Conservation (phyloP, 208 protist species). For the Phytomonas francai region DNA sequence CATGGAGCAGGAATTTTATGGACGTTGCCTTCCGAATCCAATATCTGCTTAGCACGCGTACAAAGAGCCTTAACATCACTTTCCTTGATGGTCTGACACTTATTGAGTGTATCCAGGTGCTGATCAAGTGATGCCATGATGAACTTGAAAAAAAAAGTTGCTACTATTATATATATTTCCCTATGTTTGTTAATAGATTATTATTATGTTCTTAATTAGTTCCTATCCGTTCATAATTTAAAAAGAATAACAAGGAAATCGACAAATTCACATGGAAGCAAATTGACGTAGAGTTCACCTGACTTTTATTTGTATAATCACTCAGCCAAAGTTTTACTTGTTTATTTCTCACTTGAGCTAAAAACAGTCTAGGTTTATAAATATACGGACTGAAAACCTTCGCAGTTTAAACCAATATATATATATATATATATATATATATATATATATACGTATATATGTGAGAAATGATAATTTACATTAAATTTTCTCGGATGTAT, state of each 20-base stretch:
- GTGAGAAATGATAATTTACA: neutral
- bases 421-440: conserved; percentile 7
- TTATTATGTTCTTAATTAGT: conserved; percentile 3
- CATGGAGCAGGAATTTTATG: conserved; percentile 85
- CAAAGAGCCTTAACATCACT: conserved; percentile 90
- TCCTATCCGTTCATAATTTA: conserved; percentile 5
- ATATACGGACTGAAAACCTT: neutral
- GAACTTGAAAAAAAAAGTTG: conserved; percentile 15
- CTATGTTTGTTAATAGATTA: neutral
- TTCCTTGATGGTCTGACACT: conserved; percentile 92
- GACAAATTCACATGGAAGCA: neutral
- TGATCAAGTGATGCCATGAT: conserved; percentile 89
- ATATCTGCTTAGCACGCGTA: conserved; percentile 69
- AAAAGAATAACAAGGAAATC: conserved; percentile 3
- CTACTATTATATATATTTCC: conserved; percentile 11
- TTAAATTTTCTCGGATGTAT: neutral
- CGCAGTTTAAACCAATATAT: neutral
- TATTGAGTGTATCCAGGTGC: conserved; percentile 94
- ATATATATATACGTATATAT: conserved; percentile 7
- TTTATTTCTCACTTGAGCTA: neutral
- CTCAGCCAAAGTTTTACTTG: neutral
- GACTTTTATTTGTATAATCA: conserved; percentile 6
- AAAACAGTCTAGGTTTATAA: neutral
- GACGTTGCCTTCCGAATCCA: conserved; percentile 87
- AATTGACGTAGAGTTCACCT: neutral